Conservation (phyloP, 164 flowering plant genomes). For the Paratinospora sagittata region DNA sequence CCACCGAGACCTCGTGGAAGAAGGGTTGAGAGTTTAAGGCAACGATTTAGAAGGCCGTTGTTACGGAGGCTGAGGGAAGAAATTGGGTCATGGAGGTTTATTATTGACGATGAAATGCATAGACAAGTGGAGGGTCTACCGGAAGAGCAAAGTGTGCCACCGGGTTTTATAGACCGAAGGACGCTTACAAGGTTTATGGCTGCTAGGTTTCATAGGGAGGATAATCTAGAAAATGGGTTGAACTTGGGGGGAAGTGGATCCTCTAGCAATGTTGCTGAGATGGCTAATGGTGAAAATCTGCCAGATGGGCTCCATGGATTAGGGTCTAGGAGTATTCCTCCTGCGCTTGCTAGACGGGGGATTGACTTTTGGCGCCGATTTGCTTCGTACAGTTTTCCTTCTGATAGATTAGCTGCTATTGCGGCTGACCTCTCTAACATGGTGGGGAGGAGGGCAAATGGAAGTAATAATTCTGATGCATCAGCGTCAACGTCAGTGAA, state of each 20-base stretch:
- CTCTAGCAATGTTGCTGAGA: slow-evolving; percentile 12
- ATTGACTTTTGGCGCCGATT: slow-evolving; percentile 18
- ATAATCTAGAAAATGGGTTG: slow-evolving; percentile 11
- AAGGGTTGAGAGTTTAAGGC: slow-evolving; percentile 26
- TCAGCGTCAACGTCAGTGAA: slow-evolving; percentile 17
- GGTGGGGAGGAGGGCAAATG: slow-evolving; percentile 15
- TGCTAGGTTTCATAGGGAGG: slow-evolving; percentile 17
- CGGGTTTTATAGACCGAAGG: slow-evolving; percentile 11
- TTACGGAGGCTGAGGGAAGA: slow-evolving; percentile 16
- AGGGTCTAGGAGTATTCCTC: slow-evolving; percentile 15
- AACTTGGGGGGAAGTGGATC: slow-evolving; percentile 14
- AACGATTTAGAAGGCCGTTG: slow-evolving; percentile 16
- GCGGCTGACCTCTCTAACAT: slow-evolving; percentile 16
- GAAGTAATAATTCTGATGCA: slow-evolving; percentile 16
- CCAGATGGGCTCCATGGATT: slow-evolving; percentile 14
- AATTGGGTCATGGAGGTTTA: slow-evolving; percentile 14
- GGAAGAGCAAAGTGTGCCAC: slow-evolving; percentile 11
- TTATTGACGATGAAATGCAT: slow-evolving; percentile 19
- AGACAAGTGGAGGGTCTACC: slow-evolving; percentile 17
- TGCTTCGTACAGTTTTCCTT: slow-evolving; percentile 13
- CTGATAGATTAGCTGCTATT: slow-evolving; percentile 25
- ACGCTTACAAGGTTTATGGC: slow-evolving; percentile 19
- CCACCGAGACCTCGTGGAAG: slow-evolving; percentile 33
- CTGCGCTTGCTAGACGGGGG: slow-evolving; percentile 16
- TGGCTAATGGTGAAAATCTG: neutral